Evolutionary conservation across 2,329 filamentous ascomycete species (phyloP).

Genomic region (Coleophoma crateriformis): DNA sequence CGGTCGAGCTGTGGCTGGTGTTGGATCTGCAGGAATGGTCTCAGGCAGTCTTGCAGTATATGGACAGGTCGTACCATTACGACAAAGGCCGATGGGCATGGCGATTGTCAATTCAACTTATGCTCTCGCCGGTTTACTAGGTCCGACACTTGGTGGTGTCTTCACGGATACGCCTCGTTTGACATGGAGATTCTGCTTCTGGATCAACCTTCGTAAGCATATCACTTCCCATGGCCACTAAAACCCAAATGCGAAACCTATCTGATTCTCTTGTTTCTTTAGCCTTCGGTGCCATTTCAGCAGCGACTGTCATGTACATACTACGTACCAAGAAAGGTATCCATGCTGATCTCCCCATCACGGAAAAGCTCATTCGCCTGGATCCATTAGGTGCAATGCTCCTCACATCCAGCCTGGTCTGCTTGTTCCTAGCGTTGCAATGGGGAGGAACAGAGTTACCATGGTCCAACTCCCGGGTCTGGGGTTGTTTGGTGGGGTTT

Average conservation of each 20-base stretch:
- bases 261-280: background rate
- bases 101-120: slow-evolving; percentile 19
- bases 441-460: slow-evolving; percentile 35
- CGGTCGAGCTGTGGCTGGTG: slow-evolving; percentile 23
- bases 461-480: slow-evolving; percentile 32
- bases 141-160: slow-evolving; percentile 25
- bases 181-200: slow-evolving; percentile 12
- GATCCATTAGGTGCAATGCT: slow-evolving; percentile 36
- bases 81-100: slow-evolving; percentile 22
- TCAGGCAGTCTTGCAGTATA: slow-evolving; percentile 35
- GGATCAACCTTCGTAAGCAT: slow-evolving; percentile 20
- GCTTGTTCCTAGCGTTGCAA: slow-evolving; percentile 36
- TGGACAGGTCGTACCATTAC: slow-evolving; percentile 23
- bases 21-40: slow-evolving; percentile 20
- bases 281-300: slow-evolving; percentile 27
- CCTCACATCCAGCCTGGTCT: slow-evolving; percentile 35
- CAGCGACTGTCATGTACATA: slow-evolving; percentile 31
- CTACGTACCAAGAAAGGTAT: slow-evolving; percentile 23
- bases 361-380: slow-evolving; percentile 38
- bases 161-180: slow-evolving; percentile 17
- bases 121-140: slow-evolving; percentile 14
- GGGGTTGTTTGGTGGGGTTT: slow-evolving; percentile 33
- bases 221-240: slow-evolving; percentile 20
- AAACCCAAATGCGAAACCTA: background rate
- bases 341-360: slow-evolving; percentile 27